Percentiles rank a stretch among this genome's conserved stretches.
Evolutionary conservation across 805 yeast species (phyloP).

Genomic region (Blastobotrys robertii): DNA sequence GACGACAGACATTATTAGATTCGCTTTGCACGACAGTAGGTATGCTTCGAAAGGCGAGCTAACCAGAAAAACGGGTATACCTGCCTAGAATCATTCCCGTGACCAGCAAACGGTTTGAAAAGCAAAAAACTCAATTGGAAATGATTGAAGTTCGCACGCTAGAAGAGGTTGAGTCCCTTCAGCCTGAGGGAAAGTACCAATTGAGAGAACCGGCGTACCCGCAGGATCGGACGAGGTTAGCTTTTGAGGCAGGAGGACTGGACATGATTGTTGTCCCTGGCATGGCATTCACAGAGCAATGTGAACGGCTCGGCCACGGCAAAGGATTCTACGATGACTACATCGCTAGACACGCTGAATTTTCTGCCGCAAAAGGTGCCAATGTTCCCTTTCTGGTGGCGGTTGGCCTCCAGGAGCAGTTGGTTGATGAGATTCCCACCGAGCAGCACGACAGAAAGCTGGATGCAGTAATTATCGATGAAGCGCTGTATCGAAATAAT

Average conservation of each 20-base stretch:
- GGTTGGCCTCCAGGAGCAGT: conserved; percentile 54
- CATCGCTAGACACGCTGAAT: conserved; percentile 39
- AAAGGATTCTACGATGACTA: conserved; percentile 86
- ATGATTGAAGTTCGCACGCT: conserved; percentile 43
- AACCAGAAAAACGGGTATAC: conserved; percentile 23
- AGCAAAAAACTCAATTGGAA: conserved; percentile 36
- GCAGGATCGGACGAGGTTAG: conserved; percentile 18
- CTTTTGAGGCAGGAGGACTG: conserved; percentile 32
- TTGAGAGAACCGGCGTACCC: conserved; percentile 51
- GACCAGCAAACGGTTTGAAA: conserved; percentile 29
- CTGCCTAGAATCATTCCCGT: conserved; percentile 42
- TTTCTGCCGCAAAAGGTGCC: conserved; percentile 13
- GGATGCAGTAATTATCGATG: conserved; percentile 44
- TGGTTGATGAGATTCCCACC: conserved; percentile 41
- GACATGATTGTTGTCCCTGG: conserved; percentile 81
- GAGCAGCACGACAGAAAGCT: conserved; percentile 57
- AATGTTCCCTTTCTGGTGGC: conserved; percentile 37
- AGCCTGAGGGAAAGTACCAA: conserved; percentile 60
- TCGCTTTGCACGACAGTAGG: conserved; percentile 43
- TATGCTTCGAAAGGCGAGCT: conserved; percentile 31
- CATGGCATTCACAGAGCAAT: conserved; percentile 52
- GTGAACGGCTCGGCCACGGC: conserved; percentile 78
- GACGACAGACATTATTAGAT: conserved; percentile 44
- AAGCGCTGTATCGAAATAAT: conserved; percentile 14
- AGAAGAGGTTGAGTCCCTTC: conserved; percentile 36